Conservation (phyloP, 129 eudicot genomes). For the Scalesia atractyloides region DNA sequence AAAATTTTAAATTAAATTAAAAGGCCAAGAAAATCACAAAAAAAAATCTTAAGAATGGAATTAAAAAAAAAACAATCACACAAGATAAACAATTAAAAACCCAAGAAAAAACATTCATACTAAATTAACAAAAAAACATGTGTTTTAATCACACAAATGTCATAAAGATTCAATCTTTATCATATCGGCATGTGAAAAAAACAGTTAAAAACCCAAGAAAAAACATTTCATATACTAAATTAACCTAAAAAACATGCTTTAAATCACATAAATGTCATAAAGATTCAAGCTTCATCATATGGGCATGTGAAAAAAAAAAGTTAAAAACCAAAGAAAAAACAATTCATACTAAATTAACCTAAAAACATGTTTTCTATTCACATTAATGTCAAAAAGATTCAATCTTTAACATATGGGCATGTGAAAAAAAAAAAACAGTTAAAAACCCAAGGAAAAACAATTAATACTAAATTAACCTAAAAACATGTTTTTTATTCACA, state of each 20-base stretch:
- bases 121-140: constrained; percentile 16
- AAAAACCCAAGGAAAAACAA: background rate
- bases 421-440: background rate
- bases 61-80: constrained; percentile 4
- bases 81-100: background rate
- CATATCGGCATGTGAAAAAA: constrained; percentile 4
- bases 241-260: constrained; percentile 18
- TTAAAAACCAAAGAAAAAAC: background rate
- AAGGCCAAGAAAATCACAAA: constrained; percentile 30
- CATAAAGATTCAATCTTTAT: constrained; percentile 28
- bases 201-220: background rate
- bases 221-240: background rate
- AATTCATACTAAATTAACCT: background rate
- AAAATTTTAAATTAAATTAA: background rate
- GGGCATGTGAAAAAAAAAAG: background rate
- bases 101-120: background rate
- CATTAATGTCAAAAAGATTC: constrained; percentile 23
- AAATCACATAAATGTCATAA: constrained; percentile 5
- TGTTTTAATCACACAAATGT: constrained; percentile 14
- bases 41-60: background rate
- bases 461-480: constrained; percentile 4
- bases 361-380: constrained; percentile 19
- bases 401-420: constrained; percentile 20
- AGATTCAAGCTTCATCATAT: background rate
- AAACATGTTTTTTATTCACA: constrained; percentile 18